Base-by-base conservation (phyloP, 164 flowering plant species). In the Echeveria elegans region DNA sequence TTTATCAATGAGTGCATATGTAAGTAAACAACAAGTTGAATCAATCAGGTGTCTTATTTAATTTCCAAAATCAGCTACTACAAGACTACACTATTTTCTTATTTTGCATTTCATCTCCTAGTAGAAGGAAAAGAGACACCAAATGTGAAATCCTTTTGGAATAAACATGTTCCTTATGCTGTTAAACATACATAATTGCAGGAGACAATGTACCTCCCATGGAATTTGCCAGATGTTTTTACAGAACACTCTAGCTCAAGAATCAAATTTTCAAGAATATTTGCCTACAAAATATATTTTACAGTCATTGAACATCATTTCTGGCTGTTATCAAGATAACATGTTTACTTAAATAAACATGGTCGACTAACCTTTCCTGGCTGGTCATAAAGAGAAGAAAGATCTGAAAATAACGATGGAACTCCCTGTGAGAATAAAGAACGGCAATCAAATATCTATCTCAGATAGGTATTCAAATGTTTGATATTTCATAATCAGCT, bases 361-460 rank as follows among this genome's bases (percentile, higher is more conserved):
- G 40, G 11, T 24, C 26, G 43, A 79, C 84, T 75, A 67, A 92
- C 99, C 99, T 92, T 92, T 56, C 86, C 91, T 68, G 91, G 85
- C 37, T 82, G 94, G 79, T 85, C 78, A 66, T 95, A 95, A 73
- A 95, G 77, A 32, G 99, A 87, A 72, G 92, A 83, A 32, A 95
- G 93, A 77, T 95, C 99, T 29, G 98, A 88, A 77, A 95, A 95
- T 72, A 95, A 75, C 64, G 98, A 95, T 58, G 99, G 99, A 75
- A 92, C 97, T 31, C 99, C 99, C 99, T 95, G 73, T 28, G 78
- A 1, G 11, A 53, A 52, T 52, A 52, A 52, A 24, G 30, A 40
- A 24, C 31, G 60, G 28, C 30, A 24, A 26, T 24, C 60, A 53
- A 28, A 24, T 53, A 10, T 18, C 15, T 0, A 26, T 53, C 26